Conservation (phyloP, 176 grass and related monocot species). For the Oryza meridionalis region DNA sequence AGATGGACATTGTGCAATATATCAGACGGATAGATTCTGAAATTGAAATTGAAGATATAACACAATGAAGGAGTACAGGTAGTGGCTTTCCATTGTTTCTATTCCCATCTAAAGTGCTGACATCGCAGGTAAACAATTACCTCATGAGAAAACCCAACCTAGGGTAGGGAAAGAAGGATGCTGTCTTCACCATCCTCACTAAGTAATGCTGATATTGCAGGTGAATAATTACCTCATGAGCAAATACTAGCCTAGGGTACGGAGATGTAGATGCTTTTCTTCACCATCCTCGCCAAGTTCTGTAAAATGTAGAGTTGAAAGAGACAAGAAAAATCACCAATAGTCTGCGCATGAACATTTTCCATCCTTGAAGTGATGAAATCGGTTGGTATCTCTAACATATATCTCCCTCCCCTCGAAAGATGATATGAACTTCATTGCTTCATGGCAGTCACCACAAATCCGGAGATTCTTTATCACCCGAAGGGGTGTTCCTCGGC, state of each 20-base stretch:
- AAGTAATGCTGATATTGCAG: background rate
- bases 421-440: conserved; percentile 69
- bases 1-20: too few relatives aligned
- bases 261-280: background rate
- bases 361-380: conserved; percentile 73
- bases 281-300: conserved; percentile 1
- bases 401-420: conserved; percentile 67
- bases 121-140: too few relatives aligned
- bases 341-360: conserved; percentile 67
- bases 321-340: conserved; percentile 47
- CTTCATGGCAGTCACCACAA: conserved; percentile 70
- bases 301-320: background rate
- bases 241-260: background rate
- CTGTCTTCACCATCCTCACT: too few relatives aligned
- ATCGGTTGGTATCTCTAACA: conserved; percentile 75
- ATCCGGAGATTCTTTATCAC: conserved; percentile 85
- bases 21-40: too few relatives aligned
- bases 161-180: too few relatives aligned
- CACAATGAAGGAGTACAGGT: background rate
- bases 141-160: too few relatives aligned
- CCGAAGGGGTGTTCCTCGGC: too few relatives aligned
- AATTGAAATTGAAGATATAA: too few relatives aligned
- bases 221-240: background rate
- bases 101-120: background rate
- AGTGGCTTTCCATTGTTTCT: background rate